phyloP scores from a whole-genome alignment of 768 basidiomycete species.

The Lactarius tabidus region DNA sequence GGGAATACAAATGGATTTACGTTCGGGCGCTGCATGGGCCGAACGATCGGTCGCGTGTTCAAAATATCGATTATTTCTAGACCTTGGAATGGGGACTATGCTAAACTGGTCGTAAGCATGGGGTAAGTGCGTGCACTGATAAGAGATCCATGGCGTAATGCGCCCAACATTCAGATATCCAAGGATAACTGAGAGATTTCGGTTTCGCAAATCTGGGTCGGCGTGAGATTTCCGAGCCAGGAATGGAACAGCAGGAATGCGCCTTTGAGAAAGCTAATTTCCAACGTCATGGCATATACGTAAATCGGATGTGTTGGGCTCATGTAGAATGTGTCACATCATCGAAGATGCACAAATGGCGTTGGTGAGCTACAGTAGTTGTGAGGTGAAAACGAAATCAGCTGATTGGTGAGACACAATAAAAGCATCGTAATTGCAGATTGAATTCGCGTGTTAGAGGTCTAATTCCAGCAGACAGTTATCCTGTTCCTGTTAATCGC shows the following conservation, averaged over 20 bases:
- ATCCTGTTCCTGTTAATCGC: not conserved
- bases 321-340: not conserved
- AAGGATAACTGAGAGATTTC: not conserved
- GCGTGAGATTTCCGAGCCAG: not conserved
- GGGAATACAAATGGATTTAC: not conserved
- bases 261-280: not conserved
- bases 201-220: not conserved
- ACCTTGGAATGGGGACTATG: not conserved
- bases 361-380: not conserved
- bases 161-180: not conserved
- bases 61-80: not conserved
- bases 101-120: not conserved
- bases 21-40: not conserved
- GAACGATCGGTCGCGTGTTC: not conserved
- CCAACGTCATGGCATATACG: not conserved
- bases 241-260: not conserved
- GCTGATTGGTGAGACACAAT: slow-evolving; percentile 1
- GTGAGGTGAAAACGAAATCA: not conserved
- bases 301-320: not conserved
- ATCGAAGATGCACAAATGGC: not conserved
- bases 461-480: not conserved
- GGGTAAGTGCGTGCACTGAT: not conserved
- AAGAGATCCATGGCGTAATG: not conserved
- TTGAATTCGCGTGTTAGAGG: too few species aligned
- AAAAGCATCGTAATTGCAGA: not conserved